Base-by-base conservation (phyloP, 495 filamentous ascomycete species). In the Xylaria castorea region DNA sequence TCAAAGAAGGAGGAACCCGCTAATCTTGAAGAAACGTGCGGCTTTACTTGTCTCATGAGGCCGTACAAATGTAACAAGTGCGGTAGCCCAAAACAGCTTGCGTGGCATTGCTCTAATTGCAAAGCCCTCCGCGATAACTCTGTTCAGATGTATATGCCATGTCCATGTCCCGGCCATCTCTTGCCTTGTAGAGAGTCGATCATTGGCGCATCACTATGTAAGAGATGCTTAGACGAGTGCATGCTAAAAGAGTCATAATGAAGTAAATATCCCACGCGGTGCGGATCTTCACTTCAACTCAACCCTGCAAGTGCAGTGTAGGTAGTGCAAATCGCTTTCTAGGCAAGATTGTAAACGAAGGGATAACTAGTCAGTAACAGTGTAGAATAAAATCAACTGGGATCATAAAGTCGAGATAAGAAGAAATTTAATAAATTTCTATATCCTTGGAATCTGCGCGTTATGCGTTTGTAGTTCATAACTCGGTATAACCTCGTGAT, bases 31-130 rank as follows among this genome's bases (percentile, higher is more conserved):
- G 70, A 72, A 0, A 36, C 38, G 4, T 72, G 70, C 63, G 62
- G 62, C 0, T 50, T 40, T 0, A 51, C 50, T 0, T 72, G 70
- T 46, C 63, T 72, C 0, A 61, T 40, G 2, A 42, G 14, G 18
- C 70, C 70, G 4, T 72, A 67, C 42, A n/a, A 67, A 42, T 72
- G 70, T 42, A 72, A 58, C 12, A 48, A 60, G 2, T 72, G 70
- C 36, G 6, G 12, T 25, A 61, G 63, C 53, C 14, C 32, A 9
- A 58, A 67, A n/a, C 50, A 72, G 4, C 50, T 72, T 1, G 11
- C 22, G 1, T 72, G 70, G 70, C 51, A 1, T 9, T 72, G 70
- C 30, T 6, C 0, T 3, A 34, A 72, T 12, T 72, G 70, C 18
- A 32, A 32, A 12, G 5, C 5, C 12, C 7, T 72, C 5, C 63